Base-by-base conservation (phyloP, 2,329 filamentous ascomycete genomes). In the Phialophora verrucosa region DNA sequence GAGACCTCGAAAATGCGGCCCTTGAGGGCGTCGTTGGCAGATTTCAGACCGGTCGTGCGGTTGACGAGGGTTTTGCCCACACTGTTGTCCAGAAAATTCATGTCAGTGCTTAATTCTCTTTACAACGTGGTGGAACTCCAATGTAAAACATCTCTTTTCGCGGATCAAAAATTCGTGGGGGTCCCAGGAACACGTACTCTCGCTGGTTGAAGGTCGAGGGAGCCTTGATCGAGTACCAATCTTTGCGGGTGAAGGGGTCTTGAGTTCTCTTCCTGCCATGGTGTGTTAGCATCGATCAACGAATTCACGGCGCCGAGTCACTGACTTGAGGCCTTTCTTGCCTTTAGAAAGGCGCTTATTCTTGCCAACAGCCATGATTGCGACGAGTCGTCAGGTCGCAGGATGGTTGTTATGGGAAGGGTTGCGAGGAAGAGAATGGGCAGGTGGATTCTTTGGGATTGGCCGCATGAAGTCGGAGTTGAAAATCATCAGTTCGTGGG, bases 321-420 rank as follows among this genome's bases (percentile, higher is more conserved):
- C 49, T 51, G 20, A 51, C 49, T 51, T 51, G 82, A 98, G 88
- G 84, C 95, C 94, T 90, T 99, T 99, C 92, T 98, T 99, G 87
- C 95, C 95, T 90, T 99, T 99, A 75, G 95, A 98, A 87, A 99
- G 90, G 88, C 95, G 93, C 93, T 99, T 99, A 90, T 99, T 99
- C 86, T 92, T 92, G 86, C 90, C 90, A 83, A 92, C 90, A 87
- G 90, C 90, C 90, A 92, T 90, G 82, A 83, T 89, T 67, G 67
- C 67, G 64, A 69, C 64, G n/a, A 35, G 54, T 65, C 17, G 12
- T 44, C 60, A 42, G 53, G 60, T 67, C 60, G 64, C 64, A 61
- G 32, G 31, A 54, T 61, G 49, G 59, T 42, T 60, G 60, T 20
- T 59, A 59, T 62, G 35, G 49, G 49, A 53, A 35, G 29, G 29